Percentiles rank a stretch among this genome's conserved stretches.
Evolutionary conservation across 768 basidiomycete species (phyloP).

Genomic region (Pleurotus tuber-regium): DNA sequence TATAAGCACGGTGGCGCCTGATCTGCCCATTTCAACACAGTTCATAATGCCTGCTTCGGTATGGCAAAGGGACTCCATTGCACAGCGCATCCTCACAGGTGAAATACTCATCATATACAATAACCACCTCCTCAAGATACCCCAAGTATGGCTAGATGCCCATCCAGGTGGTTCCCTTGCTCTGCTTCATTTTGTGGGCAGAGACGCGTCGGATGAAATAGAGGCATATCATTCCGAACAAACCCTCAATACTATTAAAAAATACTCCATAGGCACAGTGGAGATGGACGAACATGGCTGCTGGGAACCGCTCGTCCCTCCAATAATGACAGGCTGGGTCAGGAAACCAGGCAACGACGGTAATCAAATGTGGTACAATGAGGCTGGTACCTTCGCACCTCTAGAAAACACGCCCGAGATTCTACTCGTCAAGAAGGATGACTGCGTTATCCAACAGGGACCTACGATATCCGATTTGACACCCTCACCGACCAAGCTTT

Average conservation of each 20-base stretch:
- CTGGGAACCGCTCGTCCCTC: conserved; percentile 84
- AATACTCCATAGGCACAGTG: conserved; percentile 71
- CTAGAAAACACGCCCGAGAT: conserved; percentile 45
- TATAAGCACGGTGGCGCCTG: too few relatives aligned
- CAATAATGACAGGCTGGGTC: conserved; percentile 83
- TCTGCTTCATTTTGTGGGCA: conserved; percentile 91
- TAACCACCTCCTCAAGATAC: conserved; percentile 60
- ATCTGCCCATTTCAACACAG: too few relatives aligned
- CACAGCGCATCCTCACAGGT: conserved; percentile 69
- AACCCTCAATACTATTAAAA: conserved; percentile 52
- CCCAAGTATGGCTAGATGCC: conserved; percentile 71
- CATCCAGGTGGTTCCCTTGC: conserved; percentile 92
- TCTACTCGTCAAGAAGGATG: conserved; percentile 54
- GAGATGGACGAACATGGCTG: conserved; percentile 45
- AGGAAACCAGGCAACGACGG: conserved; percentile 38
- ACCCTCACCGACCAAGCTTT: conserved; percentile 53
- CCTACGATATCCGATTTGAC: conserved; percentile 47
- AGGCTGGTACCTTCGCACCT: conserved; percentile 47
- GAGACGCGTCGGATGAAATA: conserved; percentile 94
- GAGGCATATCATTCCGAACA: conserved; percentile 81
- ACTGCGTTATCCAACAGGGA: conserved; percentile 17
- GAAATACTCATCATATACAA: conserved; percentile 75
- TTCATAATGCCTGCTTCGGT: conserved; percentile 2
- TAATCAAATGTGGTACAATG: conserved; percentile 57
- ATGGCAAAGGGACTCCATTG: conserved; percentile 51